These are phyloP conservation scores for Fusarium agapanthi DNA, from an alignment of 2,329 filamentous ascomycete genomes.

Conservation along the genomic window DNA sequence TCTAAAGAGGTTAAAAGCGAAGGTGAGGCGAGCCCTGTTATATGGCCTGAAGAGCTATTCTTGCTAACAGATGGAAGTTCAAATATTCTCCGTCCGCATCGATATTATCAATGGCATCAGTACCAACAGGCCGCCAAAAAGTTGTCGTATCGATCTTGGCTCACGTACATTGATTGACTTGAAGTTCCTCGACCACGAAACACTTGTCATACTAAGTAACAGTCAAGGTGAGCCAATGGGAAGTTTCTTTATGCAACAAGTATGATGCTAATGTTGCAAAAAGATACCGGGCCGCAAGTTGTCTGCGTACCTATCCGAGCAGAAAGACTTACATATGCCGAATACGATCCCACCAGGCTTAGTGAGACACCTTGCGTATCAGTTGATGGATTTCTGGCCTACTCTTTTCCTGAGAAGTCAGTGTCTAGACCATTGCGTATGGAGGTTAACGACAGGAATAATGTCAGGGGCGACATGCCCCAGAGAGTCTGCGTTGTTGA, in stretches of 20 bases:
- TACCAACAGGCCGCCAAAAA: slow-evolving; percentile 50
- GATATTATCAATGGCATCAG: slow-evolving; percentile 68
- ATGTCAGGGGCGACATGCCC: slow-evolving; percentile 57
- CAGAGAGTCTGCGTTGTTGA: slow-evolving; percentile 61
- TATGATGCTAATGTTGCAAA: not conserved
- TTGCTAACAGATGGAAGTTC: slow-evolving; percentile 53
- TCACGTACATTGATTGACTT: slow-evolving; percentile 64
- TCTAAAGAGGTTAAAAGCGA: slow-evolving; percentile 48
- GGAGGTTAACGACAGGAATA: slow-evolving; percentile 58
- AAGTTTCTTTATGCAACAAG: not conserved
- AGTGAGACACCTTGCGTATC: slow-evolving; percentile 7
- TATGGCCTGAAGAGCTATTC: too few relatives aligned
- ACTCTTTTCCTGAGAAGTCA: slow-evolving; percentile 42
- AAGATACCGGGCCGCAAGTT: slow-evolving; percentile 43
- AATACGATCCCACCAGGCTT: slow-evolving; percentile 44
- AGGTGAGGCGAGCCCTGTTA: slow-evolving; percentile 44
- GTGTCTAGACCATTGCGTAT: slow-evolving; percentile 55
- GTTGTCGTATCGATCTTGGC: slow-evolving; percentile 53
- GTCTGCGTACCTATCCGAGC: slow-evolving; percentile 51
- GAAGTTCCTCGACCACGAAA: slow-evolving; percentile 72
- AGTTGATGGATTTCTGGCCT: slow-evolving; percentile 29
- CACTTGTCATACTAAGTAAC: slow-evolving; percentile 67
- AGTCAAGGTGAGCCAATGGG: slow-evolving; percentile 44
- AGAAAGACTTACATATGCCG: slow-evolving; percentile 48
- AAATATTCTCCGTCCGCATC: slow-evolving; percentile 63